Evolutionary conservation across 2,329 filamentous ascomycete genomes (phyloP), one percentile per base, ranked within the genome.

Genomic region (Aureobasidium sp.): DNA sequence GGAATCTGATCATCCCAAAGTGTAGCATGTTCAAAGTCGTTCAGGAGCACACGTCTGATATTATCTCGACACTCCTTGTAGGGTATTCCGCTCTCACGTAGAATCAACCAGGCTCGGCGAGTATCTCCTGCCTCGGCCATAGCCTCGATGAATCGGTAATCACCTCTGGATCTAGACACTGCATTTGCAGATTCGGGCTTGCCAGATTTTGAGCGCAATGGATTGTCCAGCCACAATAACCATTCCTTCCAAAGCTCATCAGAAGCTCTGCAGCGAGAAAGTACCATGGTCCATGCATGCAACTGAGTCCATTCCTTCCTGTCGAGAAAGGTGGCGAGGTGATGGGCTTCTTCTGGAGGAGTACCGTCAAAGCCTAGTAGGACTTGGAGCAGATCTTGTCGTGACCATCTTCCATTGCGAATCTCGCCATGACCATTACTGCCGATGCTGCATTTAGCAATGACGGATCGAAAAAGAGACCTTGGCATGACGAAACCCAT

Each of bases 401-500:
- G 57, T 35, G 56, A 58, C 67, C 67, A 70, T 10, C 65, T 60
- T 2, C 67, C 67, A 35, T 70, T 70, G 1, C 67, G 59, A 16
- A 70, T 67, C 56, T 69, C 67, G 21, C 67, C 67, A 14, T 66
- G 55, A 3, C 67, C 67, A 4, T 64, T 57, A 25, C 58, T 55
- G 0, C 67, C 67, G 47, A 70, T 67, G n/a, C 63, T 66, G 56
- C 61, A 69, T 47, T 70, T 70, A 7, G 67, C 67, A 39, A 69
- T 63, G 24, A 67, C 59, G 37, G 59, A 58, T 11, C 66, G 61
- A 50, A 68, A 70, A 17, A 64, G 38, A 27, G 62, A 62, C 30
- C 53, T 57, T 3, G 56, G 57, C 47, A 69, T 62, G 4, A 16
- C 32, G 14, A 56, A 21, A 8, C 55, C 55, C 2, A 40, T 47